Evolutionary conservation across 225 moss, liverwort and hornwort genomes (phyloP), one percentile per base, ranked within the genome.

Genomic region (Marchantia paleacea): DNA sequence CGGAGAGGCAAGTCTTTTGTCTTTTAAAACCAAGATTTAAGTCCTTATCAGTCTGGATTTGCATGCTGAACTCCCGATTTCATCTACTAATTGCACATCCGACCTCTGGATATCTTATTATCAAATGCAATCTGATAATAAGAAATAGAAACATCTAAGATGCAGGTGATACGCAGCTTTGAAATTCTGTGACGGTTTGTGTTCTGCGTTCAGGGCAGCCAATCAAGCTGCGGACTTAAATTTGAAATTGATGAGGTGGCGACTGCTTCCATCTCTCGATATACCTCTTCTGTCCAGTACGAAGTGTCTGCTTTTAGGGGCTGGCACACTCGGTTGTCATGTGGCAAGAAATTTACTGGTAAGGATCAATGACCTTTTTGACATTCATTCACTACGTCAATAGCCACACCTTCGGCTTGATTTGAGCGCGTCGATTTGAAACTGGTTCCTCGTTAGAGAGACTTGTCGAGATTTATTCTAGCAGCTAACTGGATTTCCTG

Each of bases 241-340:
- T 69, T 78, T 99, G 78, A 99, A 99, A 80, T 61, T 99, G 83
- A 99, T 99, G 95, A 92, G 90, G 82, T 99, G 99, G 99, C 95
- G 99, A 64, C 73, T 99, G 77, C 81, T 99, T 72, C 99, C 99
- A 87, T 94, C 99, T 50, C 91, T 99, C 69, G 86, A 99, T 85
- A 79, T 99, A 80, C 84, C 90, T 70, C 91, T 81, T 58, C 84
- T 99, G 88, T 89, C 91, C 10, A 88, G 91, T 75, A 92, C 93
- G 30, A 99, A 92, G 78, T 99, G 99, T 83, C 83, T 99, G 7
- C 86, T 99, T 74, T 77, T 99, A 73, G 99, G 99, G 80, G 99
- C 99, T 74, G 99, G 99, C 78, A 95, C 99, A 73, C 87, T 99
- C 52, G 99, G 99, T 70, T 99, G 99, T 84, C 95, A 99, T 84